Base-by-base conservation (phyloP, 2,329 filamentous ascomycete genomes). In the Diplodia seriata region DNA sequence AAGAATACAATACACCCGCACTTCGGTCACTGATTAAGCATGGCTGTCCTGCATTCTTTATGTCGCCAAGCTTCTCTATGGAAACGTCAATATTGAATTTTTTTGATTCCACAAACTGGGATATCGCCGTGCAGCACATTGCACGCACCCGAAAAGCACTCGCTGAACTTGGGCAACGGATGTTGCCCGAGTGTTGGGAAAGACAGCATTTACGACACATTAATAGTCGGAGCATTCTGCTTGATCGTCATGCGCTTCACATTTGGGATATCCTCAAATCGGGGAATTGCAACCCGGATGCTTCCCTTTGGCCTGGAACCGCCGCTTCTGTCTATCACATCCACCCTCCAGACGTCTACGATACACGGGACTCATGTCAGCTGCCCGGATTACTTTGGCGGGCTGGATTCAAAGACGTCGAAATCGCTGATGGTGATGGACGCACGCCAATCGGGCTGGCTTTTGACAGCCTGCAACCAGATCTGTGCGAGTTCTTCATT, bases 281-380 rank as follows among this genome's bases (percentile, higher is more conserved):
- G 7, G 40, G 14, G 5, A 43, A 43, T 18, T 15, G 7, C 14
- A 7, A n/a, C 8, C 40, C 18, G 8, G 15, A 15, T 15, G 5
- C 14, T 2, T 43, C 1, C 7, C 14, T 43, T 7, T n/a, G 40
- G 40, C 40, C 40, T n/a, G 40, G 40, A 43, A n/a, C 40, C 1
- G 18, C 5, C 18, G 40, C 6, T 7, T 8, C 40, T 18, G 40
- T 43, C 8, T 43, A n/a, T 18, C 40, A 43, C 31, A 6, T 9
- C 3, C 0, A 7, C 2, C 18, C 15, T 4, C 38, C 38, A 6
- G 1, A 7, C 15, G 1, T 1, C 14, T 43, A 0, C 4, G 3
- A 6, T 7, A 6, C 6, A 26, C 26, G 26, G 15, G 1, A 43
- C 4, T 15, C 6, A 18, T 18, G 6, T 18, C 14, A 43, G 14